Conservation (phyloP, 257 asterid species). For the Penstemon newberryi region DNA sequence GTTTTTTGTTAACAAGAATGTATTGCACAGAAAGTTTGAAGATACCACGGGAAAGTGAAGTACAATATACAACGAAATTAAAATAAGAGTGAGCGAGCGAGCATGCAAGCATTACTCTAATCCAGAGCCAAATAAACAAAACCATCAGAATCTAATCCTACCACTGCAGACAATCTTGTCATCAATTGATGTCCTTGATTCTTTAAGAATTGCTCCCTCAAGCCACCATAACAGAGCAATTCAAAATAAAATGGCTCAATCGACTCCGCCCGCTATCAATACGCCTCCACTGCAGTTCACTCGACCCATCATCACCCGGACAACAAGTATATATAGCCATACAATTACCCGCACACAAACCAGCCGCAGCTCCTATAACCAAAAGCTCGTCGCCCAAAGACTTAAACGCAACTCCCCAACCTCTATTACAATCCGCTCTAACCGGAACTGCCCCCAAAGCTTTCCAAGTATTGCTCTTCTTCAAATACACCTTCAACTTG, state of each 20-base stretch:
- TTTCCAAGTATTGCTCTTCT: conserved; percentile 64
- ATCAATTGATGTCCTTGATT: background rate
- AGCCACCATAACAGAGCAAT: conserved; percentile 81
- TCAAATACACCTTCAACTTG: conserved; percentile 64
- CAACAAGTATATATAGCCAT: conserved; percentile 67
- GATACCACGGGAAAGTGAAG: background rate
- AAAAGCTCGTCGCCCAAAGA: conserved; percentile 66
- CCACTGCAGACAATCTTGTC: background rate
- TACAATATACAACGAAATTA: conserved; percentile 5
- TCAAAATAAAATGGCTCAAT: conserved; percentile 63
- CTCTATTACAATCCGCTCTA: conserved; percentile 60
- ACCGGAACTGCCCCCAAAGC: conserved; percentile 68
- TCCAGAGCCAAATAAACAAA: background rate
- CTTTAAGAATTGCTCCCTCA: conserved; percentile 26
- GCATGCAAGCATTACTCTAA: too few relatives aligned
- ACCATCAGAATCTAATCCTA: background rate
- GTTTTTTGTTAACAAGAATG: too few relatives aligned
- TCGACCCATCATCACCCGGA: conserved; percentile 45
- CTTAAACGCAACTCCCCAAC: conserved; percentile 89
- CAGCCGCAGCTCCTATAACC: conserved; percentile 56
- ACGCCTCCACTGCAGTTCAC: conserved; percentile 51
- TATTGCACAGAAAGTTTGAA: too few relatives aligned
- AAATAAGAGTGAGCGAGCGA: background rate
- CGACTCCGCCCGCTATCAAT: conserved; percentile 53
- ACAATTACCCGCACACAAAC: conserved; percentile 33